phyloP scores from a whole-genome alignment of 495 filamentous ascomycete species.

The Podospora comata region DNA sequence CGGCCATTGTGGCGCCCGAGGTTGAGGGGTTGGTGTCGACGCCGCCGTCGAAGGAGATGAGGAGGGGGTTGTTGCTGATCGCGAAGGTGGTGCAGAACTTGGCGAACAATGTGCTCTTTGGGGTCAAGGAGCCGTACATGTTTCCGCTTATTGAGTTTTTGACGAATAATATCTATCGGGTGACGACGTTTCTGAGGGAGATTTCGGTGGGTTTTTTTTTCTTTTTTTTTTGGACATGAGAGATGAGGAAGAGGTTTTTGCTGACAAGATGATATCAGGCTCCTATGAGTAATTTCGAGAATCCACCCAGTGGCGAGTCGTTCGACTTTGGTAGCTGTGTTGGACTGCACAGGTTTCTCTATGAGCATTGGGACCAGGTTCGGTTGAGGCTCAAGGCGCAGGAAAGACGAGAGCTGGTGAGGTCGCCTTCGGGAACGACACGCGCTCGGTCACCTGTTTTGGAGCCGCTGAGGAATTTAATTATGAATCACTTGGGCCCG shows the following conservation, averaged over 20 bases:
- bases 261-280: conserved; percentile 29
- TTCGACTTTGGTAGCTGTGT: conserved; percentile 67
- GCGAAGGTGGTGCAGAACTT: conserved; percentile 67
- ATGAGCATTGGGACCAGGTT: conserved; percentile 66
- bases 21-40: conserved; percentile 57
- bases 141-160: conserved; percentile 63
- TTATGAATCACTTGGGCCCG: conserved; percentile 56
- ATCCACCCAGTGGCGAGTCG: conserved; percentile 43
- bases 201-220: conserved; percentile 47
- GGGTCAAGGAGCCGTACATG: conserved; percentile 69
- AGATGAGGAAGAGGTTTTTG: not conserved
- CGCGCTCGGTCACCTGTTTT: conserved; percentile 47
- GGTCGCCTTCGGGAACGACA: conserved; percentile 47
- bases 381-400: conserved; percentile 58
- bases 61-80: conserved; percentile 61
- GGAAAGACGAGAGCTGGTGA: conserved; percentile 51
- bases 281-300: conserved; percentile 37
- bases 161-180: conserved; percentile 58
- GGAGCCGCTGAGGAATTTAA: conserved; percentile 54
- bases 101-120: conserved; percentile 67
- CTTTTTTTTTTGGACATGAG: not conserved
- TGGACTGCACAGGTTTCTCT: conserved; percentile 61
- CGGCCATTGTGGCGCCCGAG: conserved; percentile 65
- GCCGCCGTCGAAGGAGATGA: conserved; percentile 61
- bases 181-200: conserved; percentile 60